phyloP scores from a whole-genome alignment of 352 stramenopile genomes.

The Phytophthora citricola region DNA sequence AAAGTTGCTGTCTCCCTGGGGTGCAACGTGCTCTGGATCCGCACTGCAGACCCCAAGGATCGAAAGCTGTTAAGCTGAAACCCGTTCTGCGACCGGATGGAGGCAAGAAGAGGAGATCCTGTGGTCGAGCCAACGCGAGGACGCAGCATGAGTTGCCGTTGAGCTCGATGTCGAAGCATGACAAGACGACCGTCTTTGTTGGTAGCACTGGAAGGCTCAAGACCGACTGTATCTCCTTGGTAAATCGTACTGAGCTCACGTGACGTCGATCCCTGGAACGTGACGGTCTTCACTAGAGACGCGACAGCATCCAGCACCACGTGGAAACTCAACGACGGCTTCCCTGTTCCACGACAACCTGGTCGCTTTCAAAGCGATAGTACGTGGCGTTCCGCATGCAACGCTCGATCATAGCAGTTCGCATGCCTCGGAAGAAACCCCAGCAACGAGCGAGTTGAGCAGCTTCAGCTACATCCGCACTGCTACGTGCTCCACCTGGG shows the following conservation, averaged over 20 bases:
- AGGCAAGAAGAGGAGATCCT: slow-evolving; percentile 12
- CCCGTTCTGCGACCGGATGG: slow-evolving; percentile 21
- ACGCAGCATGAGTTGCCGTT: slow-evolving; percentile 33
- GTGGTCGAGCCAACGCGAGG: slow-evolving; percentile 21
- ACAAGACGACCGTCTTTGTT: slow-evolving; percentile 45
- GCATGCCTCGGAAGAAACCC: slow-evolving; percentile 68
- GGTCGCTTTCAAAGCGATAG: slow-evolving; percentile 43
- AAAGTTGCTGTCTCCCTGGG: slow-evolving; percentile 50
- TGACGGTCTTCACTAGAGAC: slow-evolving; percentile 55
- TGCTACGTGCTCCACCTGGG: slow-evolving; percentile 30
- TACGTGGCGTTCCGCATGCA: slow-evolving; percentile 56
- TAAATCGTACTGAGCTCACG: slow-evolving; percentile 65
- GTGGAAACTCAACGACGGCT: slow-evolving; percentile 45
- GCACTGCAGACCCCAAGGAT: slow-evolving; percentile 8
- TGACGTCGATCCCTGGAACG: slow-evolving; percentile 47
- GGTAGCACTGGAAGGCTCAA: slow-evolving; percentile 48
- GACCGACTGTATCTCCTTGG: slow-evolving; percentile 64
- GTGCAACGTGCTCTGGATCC: slow-evolving; percentile 10
- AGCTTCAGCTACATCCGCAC: slow-evolving; percentile 37
- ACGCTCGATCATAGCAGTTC: slow-evolving; percentile 50
- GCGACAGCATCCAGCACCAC: slow-evolving; percentile 54
- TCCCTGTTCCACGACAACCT: slow-evolving; percentile 49
- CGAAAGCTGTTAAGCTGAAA: slow-evolving; percentile 21
- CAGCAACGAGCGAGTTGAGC: slow-evolving; percentile 40
- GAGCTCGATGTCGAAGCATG: slow-evolving; percentile 35